Conservation (phyloP, 495 filamentous ascomycete genomes). For the Aspergillus indologenus region DNA sequence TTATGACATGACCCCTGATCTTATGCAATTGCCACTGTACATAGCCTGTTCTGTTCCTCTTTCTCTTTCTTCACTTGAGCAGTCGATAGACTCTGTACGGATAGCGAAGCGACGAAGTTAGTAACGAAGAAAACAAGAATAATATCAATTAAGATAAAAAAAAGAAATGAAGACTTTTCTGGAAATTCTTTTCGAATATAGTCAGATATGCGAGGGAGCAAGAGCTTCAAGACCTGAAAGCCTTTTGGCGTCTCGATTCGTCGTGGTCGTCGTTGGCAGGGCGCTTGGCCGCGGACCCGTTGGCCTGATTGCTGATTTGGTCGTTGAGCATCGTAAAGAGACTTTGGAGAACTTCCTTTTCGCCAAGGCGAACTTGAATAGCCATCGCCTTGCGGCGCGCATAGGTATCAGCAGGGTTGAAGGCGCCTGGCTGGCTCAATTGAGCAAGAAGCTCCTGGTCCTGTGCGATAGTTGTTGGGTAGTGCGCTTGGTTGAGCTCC, state of each 20-base stretch:
- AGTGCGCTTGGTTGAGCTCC: constrained; percentile 42
- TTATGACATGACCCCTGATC: constrained; percentile 21
- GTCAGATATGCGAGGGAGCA: background rate
- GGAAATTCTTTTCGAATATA: constrained; percentile 3
- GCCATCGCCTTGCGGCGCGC: constrained; percentile 60
- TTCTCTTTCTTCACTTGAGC: constrained; percentile 13
- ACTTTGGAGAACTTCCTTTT: constrained; percentile 68
- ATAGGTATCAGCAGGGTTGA: constrained; percentile 23
- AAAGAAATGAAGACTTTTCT: constrained; percentile 28
- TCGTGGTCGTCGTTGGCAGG: constrained; percentile 24
- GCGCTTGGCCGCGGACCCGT: constrained; percentile 15
- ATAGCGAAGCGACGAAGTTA: constrained; percentile 45
- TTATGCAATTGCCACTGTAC: constrained; percentile 42
- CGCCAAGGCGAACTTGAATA: constrained; percentile 71
- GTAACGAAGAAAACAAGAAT: constrained; percentile 33
- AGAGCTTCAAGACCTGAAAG: constrained; percentile 29
- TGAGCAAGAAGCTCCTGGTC: constrained; percentile 54
- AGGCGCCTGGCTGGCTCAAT: constrained; percentile 21
- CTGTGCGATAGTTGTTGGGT: constrained; percentile 59
- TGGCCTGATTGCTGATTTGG: constrained; percentile 19
- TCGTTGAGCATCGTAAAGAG: constrained; percentile 36
- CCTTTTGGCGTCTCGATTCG: constrained; percentile 38
- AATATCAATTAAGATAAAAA: constrained; percentile 28
- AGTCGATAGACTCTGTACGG: constrained; percentile 34
- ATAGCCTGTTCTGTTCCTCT: constrained; percentile 33